Base-by-base conservation (phyloP, 352 stramenopile genomes). In the Salisapilia sapeloensis region DNA sequence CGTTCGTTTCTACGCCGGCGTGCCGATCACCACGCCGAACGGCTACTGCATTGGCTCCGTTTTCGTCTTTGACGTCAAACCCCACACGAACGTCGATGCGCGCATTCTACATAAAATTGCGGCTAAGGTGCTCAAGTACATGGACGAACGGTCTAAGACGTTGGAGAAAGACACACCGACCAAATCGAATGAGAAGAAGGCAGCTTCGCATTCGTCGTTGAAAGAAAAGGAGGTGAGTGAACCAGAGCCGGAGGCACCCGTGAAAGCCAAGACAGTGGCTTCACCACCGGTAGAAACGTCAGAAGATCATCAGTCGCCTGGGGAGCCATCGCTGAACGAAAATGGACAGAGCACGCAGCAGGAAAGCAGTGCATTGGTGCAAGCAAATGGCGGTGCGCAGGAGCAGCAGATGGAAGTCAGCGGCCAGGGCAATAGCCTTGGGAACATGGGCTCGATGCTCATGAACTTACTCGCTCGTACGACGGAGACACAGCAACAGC, bases 21-120 rank as follows among this genome's bases (percentile, higher is more conserved):
- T 87, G 22, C 71, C 71, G 5, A 83, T 87, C 38, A 83, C 70
- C 4, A 82, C 72, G 7, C 62, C 67, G 25, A 76, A 49, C 37
- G 67, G 67, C 15, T 79, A 58, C 27, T 87, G 71, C 48, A 87
- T 87, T 33, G 71, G 71, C 29, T 87, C 71, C 0, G 71, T 87
- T 24, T 87, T 87, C 47, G 71, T 87, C 3, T 87, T 87, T 22
- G 71, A 87, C 38, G 71, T 87, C 46, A 87, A 87, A 49, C 42
- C 61, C 14, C 71, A 87, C 39, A 38, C 58, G 17, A 51, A 80
- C 12, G 66, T 82, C 20, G 71, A 87, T 44, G 61, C 71, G 32
- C 82, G 83, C 46, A 79, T 87, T 29, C 44, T 87, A 24, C 69
- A 84, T 53, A 87, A 87, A 46, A 87, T 87, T 42, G 71, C 71